Evolutionary conservation across 2,329 filamentous ascomycete species (phyloP), one percentile per base, ranked within the genome.

Genomic region (Hymenoscyphus salicellus): DNA sequence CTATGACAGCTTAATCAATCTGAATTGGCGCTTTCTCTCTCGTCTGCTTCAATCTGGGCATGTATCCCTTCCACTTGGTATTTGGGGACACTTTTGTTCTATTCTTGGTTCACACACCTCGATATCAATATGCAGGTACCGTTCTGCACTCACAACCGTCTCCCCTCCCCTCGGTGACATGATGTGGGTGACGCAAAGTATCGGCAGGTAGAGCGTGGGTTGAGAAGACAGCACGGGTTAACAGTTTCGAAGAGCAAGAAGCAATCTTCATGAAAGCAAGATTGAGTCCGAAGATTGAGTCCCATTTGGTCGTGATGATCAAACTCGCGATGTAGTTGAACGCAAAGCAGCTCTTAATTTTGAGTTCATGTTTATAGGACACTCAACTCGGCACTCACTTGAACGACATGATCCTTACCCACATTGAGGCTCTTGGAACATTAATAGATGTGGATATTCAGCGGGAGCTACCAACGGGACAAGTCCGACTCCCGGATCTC

Each of bases 1-100:
- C 46, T 52, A 52, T 26, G 46, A 52, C 46, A 52, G 46, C 46
- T 26, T 52, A 26, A 52, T 14, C 46, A 26, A 23, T 20, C 46
- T 23, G 20, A 23, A 52, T 52, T 52, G 46, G 46, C 46, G 46
- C 46, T 52, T 49, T 14, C 46, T 20, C 20, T 52, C 23, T 52
- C 46, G 46, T 52, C 14, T 52, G 11, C 46, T 52, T 14, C 20
- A 52, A 14, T 23, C 46, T 16, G 20, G 20, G 46, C 46, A 26
- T 14, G 11, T 56, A 30, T 56, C 55, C 11, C 26, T 10, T 32
- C 30, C 30, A 30, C 55, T 33, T 28, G 26, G 17, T 56, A 17
- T 56, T 56, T 56, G 10, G 16, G 28, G 26, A 56, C 26, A 56
- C n/a, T 55, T 28, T n/a, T 56, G 30, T 56, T 56, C 55, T 56